Evolutionary conservation across 495 filamentous ascomycete genomes (phyloP), one percentile per base, ranked within the genome.

Genomic region (Penicillium salamii): DNA sequence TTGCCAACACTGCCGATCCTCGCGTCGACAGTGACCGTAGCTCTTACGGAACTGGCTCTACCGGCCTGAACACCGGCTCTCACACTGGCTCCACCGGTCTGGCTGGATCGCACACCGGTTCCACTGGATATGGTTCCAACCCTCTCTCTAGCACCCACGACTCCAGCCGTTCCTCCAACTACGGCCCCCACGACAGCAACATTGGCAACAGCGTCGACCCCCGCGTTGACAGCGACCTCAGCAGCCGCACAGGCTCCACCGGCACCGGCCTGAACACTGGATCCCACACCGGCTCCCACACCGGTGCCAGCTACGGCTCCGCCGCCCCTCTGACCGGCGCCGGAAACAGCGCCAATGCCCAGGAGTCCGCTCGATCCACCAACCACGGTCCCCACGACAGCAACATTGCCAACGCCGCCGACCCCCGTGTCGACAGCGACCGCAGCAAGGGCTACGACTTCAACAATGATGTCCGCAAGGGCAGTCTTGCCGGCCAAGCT

Each of bases 171-270:
- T 47, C 53, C 11, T 51, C 57, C 14, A 69, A 66, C 36, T 57
- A 67, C 11, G 75, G 74, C 14, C 75, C 72, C 28, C 75, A 78
- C 36, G 18, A 57, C 35, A 71, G 68, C 50, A 73, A 78, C 55
- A 38, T 74, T 13, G 66, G 54, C 34, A 78, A 78, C 63, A 67
- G 70, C 50, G 51, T 62, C 19, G 80, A 84, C 52, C 80, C 80
- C 20, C 70, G 75, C 33, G 69, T 79, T 14, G 71, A 77, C 52
- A 69, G 5, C 12, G 29, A 32, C 29, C 29, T 32, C 12, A 11
- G 12, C 29, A 32, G 29, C 29, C 29, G 29, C 29, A 5, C 5
- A 5, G 29, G 29, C 8, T 26, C 23, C 29, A 32, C 29, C 11
- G 4, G 5, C 24, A 28, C 24, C 9, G 29, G 29, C 11, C 12